phyloP scores from a whole-genome alignment of 1,139 yeast species.

The Sugiyamaella neomexicana region DNA sequence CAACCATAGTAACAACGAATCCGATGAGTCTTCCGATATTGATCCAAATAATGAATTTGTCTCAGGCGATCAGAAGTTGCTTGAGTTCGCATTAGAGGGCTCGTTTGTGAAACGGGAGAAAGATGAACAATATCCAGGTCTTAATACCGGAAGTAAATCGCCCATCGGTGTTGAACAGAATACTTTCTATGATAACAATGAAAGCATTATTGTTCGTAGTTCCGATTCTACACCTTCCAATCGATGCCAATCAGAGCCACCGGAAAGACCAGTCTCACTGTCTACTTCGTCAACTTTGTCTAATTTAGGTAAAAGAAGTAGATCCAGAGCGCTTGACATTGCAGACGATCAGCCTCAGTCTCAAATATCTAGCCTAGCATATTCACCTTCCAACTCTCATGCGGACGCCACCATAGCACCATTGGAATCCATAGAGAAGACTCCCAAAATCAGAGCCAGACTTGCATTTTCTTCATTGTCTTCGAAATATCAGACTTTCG shows the following conservation, averaged over 20 bases:
- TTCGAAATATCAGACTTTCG: slow-evolving; percentile 4
- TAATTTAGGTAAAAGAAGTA: background rate
- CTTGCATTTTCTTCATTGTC: background rate
- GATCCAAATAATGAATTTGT: slow-evolving; percentile 7
- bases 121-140: slow-evolving; percentile 5
- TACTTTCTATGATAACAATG: background rate
- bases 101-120: slow-evolving; percentile 18
- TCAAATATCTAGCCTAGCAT: background rate
- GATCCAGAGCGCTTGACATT: background rate
- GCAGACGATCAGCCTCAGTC: background rate
- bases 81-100: slow-evolving; percentile 18
- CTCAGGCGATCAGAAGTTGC: background rate
- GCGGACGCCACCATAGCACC: background rate
- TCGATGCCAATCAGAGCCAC: background rate
- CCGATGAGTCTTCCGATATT: background rate
- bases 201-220: background rate
- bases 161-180: background rate
- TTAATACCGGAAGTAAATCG: background rate
- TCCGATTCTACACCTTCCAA: too few relatives aligned
- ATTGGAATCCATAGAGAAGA: background rate
- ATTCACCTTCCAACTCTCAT: background rate
- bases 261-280: background rate
- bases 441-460: background rate
- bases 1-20: background rate
- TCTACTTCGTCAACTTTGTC: background rate